Evolutionary conservation across 73 alveolate genomes (phyloP).

Genomic region (Paramecium caudatum): DNA sequence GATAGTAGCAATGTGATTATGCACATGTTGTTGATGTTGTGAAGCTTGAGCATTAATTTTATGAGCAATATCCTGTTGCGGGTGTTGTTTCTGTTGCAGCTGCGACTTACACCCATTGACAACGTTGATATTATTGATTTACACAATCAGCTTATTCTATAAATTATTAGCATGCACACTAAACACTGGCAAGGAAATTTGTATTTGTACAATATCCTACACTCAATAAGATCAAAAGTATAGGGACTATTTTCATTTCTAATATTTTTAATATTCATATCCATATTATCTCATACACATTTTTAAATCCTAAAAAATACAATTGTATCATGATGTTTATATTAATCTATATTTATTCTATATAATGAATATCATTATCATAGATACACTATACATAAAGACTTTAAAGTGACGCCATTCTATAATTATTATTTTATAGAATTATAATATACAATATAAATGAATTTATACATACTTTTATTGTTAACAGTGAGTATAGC

Average conservation of each 20-base stretch:
- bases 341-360: not conserved
- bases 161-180: conserved; percentile 39
- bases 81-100: not conserved
- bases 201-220: not conserved
- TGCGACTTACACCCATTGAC: not conserved
- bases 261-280: conserved; percentile 17
- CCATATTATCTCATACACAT: conserved; percentile 12
- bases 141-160: not conserved
- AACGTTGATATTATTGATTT: not conserved
- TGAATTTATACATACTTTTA: too few species aligned
- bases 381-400: not conserved
- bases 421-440: not conserved
- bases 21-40: not conserved
- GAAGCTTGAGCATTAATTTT: not conserved
- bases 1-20: not conserved
- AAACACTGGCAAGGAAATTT: not conserved
- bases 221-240: not conserved
- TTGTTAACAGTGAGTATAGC: too few species aligned
- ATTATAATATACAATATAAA: not conserved
- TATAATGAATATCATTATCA: not conserved
- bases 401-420: not conserved
- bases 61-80: conserved; percentile 16
- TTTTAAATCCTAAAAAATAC: not conserved
- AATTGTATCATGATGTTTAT: not conserved
- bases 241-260: not conserved